These are phyloP conservation scores for Solanum paucissectum DNA, from an alignment of 257 asterid genomes.

Conservation along the genomic window DNA sequence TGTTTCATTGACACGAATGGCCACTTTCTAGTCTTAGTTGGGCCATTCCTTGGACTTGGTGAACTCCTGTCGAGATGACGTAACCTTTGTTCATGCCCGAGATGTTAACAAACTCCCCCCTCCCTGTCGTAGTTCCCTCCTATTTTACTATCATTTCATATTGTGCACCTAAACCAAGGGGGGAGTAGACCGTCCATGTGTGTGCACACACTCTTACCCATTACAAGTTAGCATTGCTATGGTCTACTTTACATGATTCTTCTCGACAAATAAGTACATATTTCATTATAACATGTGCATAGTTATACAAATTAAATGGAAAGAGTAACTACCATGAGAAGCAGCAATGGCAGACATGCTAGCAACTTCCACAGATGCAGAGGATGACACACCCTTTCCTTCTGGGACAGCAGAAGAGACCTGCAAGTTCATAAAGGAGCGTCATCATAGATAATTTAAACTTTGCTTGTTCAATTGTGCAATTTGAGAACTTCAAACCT, in stretches of 20 bases:
- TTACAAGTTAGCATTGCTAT: not conserved
- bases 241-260: not conserved
- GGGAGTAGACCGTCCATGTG: not conserved
- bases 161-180: not conserved
- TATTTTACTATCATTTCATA: not conserved
- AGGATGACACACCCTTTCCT: constrained; percentile 98
- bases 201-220: not conserved
- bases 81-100: not conserved
- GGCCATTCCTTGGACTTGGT: not conserved
- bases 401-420: constrained; percentile 99
- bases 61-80: not conserved
- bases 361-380: constrained; percentile 97
- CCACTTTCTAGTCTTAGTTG: not conserved
- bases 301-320: not conserved
- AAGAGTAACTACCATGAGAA: constrained; percentile 54
- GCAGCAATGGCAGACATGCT: constrained; percentile 94
- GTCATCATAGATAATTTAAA: not conserved
- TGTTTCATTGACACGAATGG: not conserved
- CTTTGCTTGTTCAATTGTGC: not conserved
- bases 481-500: not conserved
- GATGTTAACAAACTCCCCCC: not conserved
- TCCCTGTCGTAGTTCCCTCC: not conserved
- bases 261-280: not conserved
- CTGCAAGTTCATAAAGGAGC: constrained; percentile 17
- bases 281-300: not conserved